Evolutionary conservation across 164 flowering plant species (phyloP).

Genomic region (Vitis labrusca): DNA sequence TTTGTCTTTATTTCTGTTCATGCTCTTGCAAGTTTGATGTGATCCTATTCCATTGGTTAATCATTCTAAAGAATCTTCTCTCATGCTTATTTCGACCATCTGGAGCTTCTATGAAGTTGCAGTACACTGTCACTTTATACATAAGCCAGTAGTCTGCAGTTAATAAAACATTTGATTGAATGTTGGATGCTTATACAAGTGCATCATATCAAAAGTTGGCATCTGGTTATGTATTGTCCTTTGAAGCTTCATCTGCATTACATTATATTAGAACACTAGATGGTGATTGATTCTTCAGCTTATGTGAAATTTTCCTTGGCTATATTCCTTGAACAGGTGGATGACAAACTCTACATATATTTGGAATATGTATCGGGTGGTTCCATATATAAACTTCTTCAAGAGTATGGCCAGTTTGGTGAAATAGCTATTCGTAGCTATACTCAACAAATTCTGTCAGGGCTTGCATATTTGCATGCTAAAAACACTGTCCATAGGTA

Average conservation of each 20-base stretch:
- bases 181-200: background rate
- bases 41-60: background rate
- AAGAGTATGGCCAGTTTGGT: constrained; percentile 67
- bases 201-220: background rate
- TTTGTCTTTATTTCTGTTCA: background rate
- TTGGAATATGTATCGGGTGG: constrained; percentile 86
- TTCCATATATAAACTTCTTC: constrained; percentile 73
- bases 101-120: background rate
- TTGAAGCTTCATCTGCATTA: background rate
- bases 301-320: background rate
- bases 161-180: too few relatives aligned
- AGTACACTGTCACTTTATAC: background rate
- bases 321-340: constrained; percentile 39
- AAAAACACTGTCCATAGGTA: constrained; percentile 72
- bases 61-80: background rate
- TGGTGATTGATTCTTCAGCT: background rate
- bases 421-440: constrained; percentile 67
- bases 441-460: constrained; percentile 68
- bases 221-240: background rate
- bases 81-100: background rate
- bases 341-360: constrained; percentile 57
- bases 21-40: background rate
- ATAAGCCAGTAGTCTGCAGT: too few relatives aligned
- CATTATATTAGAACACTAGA: background rate
- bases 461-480: constrained; percentile 76